These are phyloP conservation scores for Sparassis latifolia DNA, from an alignment of 1,284 basidiomycete genomes.

Conservation along the genomic window DNA sequence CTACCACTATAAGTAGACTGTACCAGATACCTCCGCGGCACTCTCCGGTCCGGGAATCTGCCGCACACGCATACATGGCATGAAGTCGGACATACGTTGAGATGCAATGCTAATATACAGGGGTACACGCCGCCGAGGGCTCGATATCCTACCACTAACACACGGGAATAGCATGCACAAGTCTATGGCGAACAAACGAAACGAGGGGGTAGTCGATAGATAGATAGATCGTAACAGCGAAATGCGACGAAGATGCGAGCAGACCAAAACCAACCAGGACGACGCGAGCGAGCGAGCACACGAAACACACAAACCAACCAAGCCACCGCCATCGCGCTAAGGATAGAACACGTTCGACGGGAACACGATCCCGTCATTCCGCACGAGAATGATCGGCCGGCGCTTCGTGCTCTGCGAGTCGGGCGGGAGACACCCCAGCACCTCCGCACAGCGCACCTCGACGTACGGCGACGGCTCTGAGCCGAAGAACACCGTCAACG, in stretches of 20 bases:
- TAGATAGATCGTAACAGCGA: constrained; percentile 9
- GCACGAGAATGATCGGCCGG: constrained; percentile 78
- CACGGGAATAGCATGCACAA: constrained; percentile 18
- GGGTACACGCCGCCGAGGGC: too few species aligned
- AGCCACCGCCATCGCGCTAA: constrained; percentile 22
- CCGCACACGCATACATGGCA: too few species aligned
- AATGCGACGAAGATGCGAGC: constrained; percentile 8
- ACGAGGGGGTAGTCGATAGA: constrained; percentile 4
- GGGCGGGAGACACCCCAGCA: constrained; percentile 73
- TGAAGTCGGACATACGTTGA: too few species aligned
- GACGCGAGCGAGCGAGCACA: constrained; percentile 1
- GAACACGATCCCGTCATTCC: constrained; percentile 87
- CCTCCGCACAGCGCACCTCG: constrained; percentile 86
- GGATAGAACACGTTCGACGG: constrained; percentile 86
- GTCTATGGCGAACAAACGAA: constrained; percentile 12
- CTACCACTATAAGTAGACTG: too few species aligned
- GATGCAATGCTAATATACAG: too few species aligned
- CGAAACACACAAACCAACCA: constrained; percentile 3
- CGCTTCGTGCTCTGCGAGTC: constrained; percentile 57
- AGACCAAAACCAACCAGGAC: neutral
- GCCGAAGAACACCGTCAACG: constrained; percentile 82
- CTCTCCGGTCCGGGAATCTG: too few species aligned
- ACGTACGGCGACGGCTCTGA: constrained; percentile 82
- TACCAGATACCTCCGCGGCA: too few species aligned
- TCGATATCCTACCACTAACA: constrained; percentile 7